Conservation (phyloP, 2,329 filamentous ascomycete species). For the Penicillium corylophilum region DNA sequence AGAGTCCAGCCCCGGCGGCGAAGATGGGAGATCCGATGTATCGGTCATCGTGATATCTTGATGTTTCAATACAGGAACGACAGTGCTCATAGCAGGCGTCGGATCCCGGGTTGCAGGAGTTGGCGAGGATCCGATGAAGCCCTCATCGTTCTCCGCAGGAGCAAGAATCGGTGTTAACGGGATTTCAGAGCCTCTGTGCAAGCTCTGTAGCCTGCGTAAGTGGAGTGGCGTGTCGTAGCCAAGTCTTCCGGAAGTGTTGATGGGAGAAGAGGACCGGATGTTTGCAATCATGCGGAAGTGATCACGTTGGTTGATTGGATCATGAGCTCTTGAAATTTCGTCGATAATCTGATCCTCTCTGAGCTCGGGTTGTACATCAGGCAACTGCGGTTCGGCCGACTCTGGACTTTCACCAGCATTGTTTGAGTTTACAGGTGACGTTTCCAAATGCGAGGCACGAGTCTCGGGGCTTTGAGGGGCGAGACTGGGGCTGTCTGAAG, state of each 20-base stretch:
- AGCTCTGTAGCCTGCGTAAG: constrained; percentile 26
- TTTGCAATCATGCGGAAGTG: constrained; percentile 67
- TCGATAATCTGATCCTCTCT: constrained; percentile 67
- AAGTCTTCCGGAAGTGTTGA: constrained; percentile 26
- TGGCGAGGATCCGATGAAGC: constrained; percentile 53
- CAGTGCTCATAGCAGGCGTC: constrained; percentile 25
- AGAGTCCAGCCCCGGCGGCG: constrained; percentile 32
- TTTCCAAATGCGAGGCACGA: constrained; percentile 18
- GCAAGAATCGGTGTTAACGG: constrained; percentile 47
- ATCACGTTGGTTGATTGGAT: constrained; percentile 67
- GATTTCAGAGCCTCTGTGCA: constrained; percentile 26
- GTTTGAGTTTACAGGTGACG: constrained; percentile 27
- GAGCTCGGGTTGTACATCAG: constrained; percentile 43
- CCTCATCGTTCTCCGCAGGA: constrained; percentile 42
- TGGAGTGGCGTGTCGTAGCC: constrained; percentile 32
- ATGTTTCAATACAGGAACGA: constrained; percentile 33
- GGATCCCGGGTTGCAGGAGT: constrained; percentile 47
- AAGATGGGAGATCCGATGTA: constrained; percentile 34
- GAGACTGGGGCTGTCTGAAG: neutral
- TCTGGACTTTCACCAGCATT: constrained; percentile 25
- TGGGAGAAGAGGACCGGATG: constrained; percentile 53
- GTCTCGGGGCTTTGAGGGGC: neutral
- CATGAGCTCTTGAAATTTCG: constrained; percentile 61
- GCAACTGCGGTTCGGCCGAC: constrained; percentile 30
- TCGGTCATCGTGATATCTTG: constrained; percentile 18